Evolutionary conservation across 768 basidiomycete genomes (phyloP).

Genomic region (Boletellus emodensis): DNA sequence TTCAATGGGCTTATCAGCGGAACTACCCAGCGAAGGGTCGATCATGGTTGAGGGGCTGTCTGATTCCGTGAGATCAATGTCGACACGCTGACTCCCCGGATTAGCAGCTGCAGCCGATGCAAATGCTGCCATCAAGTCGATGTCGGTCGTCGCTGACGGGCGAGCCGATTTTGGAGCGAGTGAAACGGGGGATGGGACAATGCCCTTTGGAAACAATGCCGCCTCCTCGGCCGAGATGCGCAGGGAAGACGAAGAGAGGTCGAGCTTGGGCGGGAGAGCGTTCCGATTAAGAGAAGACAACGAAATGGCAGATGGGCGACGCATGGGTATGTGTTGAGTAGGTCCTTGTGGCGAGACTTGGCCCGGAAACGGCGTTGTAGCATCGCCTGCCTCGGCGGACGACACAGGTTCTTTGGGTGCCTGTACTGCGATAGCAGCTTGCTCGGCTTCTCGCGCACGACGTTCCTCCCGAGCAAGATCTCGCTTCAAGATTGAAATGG

Average conservation of each 20-base stretch:
- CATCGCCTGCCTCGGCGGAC: slow-evolving; percentile 17
- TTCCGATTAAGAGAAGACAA: slow-evolving; percentile 76
- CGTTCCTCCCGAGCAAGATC: slow-evolving; percentile 62
- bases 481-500: slow-evolving; percentile 68
- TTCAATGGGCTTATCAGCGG: slow-evolving; percentile 79
- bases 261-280: slow-evolving; percentile 69
- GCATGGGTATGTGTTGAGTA: slow-evolving; percentile 32
- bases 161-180: slow-evolving; percentile 78
- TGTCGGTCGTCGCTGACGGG: slow-evolving; percentile 49
- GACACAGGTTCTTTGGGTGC: slow-evolving; percentile 25
- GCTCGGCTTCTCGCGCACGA: slow-evolving; percentile 43
- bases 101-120: slow-evolving; percentile 38
- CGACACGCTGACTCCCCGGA: slow-evolving; percentile 32
- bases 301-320: slow-evolving; percentile 74
- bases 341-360: slow-evolving; percentile 35
- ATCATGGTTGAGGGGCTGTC: slow-evolving; percentile 29
- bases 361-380: slow-evolving; percentile 20
- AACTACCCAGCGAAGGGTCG: slow-evolving; percentile 47
- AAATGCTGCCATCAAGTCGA: slow-evolving; percentile 66
- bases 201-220: slow-evolving; percentile 51
- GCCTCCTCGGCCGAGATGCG: slow-evolving; percentile 64
- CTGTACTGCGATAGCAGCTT: slow-evolving; percentile 36
- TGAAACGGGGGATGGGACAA: slow-evolving; percentile 71
- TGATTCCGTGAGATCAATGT: slow-evolving; percentile 60
- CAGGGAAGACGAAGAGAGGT: slow-evolving; percentile 67